Base-by-base conservation (phyloP, 2,329 filamentous ascomycete species). In the Claviceps sp. region DNA sequence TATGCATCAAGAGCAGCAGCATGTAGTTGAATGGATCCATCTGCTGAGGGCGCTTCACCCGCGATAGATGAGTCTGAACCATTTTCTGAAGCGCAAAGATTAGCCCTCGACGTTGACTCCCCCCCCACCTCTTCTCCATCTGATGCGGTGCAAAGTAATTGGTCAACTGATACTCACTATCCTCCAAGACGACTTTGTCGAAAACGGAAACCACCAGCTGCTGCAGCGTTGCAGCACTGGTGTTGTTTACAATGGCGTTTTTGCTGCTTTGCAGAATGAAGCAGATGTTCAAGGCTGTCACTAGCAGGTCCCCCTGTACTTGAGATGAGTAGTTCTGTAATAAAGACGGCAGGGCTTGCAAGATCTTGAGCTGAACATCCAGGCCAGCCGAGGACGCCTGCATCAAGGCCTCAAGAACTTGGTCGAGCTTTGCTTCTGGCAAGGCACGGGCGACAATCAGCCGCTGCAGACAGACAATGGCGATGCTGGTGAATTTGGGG, bases 361-460 rank as follows among this genome's bases (percentile, higher is more conserved):
- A 72, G 50, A 97, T 93, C 68, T 97, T 97, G 58, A 98, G 79
- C 64, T 98, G 93, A 2, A 96, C 86, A 69, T 98, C 93, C 54
- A 95, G 70, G 14, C 81, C 74, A 63, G 88, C 85, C 66, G 74
- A 89, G 58, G 87, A 85, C 48, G 87, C 90, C 64, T 95, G 87
- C 64, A 85, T 85, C 59, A 98, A 76, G 7, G 90, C 89, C 62
- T 94, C 87, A 3, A 98, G 76, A 14, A 95, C 85, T 65, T 95
- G 89, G 63, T 84, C 85, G 51, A 98, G 72, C 58, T 89, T 84
- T 51, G 85, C 80, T 57, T 82, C 79, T 0, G 93, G 87, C 43
- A 98, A 73, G 7, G 87, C 89, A 59, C 82, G 80, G 50, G 86
- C 83, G 52, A 95, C 83, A 52, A 95, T 88, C 53, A 98, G 79